phyloP scores from a whole-genome alignment of 345 rosid genomes.

The Triadica sebifera region DNA sequence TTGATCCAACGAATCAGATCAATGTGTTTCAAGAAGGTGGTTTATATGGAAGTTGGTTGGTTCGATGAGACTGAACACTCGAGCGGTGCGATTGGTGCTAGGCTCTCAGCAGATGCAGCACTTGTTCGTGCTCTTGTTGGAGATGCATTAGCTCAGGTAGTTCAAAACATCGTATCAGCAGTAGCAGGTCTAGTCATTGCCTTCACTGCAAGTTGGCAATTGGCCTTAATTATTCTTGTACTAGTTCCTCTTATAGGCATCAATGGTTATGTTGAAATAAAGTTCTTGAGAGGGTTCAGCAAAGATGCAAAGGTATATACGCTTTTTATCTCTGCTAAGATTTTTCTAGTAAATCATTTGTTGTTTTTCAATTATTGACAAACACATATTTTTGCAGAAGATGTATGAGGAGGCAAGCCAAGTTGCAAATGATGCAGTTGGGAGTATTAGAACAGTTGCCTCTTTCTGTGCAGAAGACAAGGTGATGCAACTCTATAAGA shows the following conservation, averaged over 20 bases:
- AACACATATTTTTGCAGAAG: constrained; percentile 49
- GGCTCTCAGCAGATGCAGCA: constrained; percentile 84
- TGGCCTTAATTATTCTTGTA: constrained; percentile 37
- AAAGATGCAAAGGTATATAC: constrained; percentile 70
- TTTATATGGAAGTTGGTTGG: constrained; percentile 39
- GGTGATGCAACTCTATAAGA: constrained; percentile 65
- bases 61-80: constrained; percentile 74
- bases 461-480: constrained; percentile 87
- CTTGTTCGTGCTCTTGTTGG: constrained; percentile 66
- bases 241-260: constrained; percentile 61
- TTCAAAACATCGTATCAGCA: constrained; percentile 59
- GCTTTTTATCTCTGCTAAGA: constrained; percentile 52
- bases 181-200: constrained; percentile 68
- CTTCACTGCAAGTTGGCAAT: constrained; percentile 57
- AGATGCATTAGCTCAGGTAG: constrained; percentile 59
- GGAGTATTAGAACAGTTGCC: no score
- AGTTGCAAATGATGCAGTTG: constrained; percentile 87
- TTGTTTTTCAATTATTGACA: no score
- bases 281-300: constrained; percentile 77
- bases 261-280: constrained; percentile 55
- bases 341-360: no score
- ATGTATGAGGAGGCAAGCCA: constrained; percentile 92
- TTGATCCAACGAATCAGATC: constrained; percentile 62
- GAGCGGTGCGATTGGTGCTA: constrained; percentile 74
- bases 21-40: constrained; percentile 76